Conservation (phyloP, 73 alveolate species). For the Stentor coeruleus region DNA sequence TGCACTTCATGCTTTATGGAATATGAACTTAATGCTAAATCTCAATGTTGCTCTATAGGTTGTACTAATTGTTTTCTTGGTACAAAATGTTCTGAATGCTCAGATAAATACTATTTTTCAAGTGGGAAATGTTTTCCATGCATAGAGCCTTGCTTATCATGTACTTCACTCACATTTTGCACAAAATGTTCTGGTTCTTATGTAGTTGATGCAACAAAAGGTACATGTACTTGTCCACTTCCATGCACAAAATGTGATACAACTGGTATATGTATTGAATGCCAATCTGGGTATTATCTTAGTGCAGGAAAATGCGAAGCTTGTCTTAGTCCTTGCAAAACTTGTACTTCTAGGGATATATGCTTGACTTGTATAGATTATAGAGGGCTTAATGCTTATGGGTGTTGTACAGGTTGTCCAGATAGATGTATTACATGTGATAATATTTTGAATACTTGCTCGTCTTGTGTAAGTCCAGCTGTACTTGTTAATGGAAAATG, state of each 20-base stretch:
- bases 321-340: neutral
- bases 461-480: no score
- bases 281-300: neutral
- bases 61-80: neutral
- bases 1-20: no score
- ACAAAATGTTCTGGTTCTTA: neutral
- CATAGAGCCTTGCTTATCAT: neutral
- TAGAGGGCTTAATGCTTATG: no score
- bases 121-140: neutral
- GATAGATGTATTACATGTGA: no score
- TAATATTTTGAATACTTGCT: no score
- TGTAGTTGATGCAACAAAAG: neutral
- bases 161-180: neutral
- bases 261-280: neutral
- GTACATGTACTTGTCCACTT: neutral
- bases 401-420: no score
- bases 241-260: neutral
- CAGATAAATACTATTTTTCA: neutral
- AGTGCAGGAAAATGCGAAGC: neutral
- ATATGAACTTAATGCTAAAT: neutral
- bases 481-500: no score
- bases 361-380: neutral
- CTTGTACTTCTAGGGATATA: neutral
- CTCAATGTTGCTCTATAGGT: neutral
- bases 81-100: neutral